These are phyloP conservation scores for Suillus subaureus DNA, from an alignment of 768 basidiomycete genomes.

Conservation along the genomic window DNA sequence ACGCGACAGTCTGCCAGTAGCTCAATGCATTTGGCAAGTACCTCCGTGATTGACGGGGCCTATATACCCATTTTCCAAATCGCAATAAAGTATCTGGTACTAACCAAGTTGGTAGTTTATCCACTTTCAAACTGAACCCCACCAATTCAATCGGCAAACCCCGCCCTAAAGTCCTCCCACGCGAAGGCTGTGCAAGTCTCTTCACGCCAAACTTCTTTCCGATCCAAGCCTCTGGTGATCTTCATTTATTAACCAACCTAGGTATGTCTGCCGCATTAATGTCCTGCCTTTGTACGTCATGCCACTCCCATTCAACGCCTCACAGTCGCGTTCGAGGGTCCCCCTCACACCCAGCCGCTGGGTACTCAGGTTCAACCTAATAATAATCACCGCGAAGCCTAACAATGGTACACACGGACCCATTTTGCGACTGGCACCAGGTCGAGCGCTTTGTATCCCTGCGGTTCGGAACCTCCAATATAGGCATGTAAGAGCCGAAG, in stretches of 20 bases:
- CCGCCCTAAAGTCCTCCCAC: constrained; percentile 28
- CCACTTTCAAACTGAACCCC: constrained; percentile 20
- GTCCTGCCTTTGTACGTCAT: constrained; percentile 6
- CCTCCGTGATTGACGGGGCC: constrained; percentile 19
- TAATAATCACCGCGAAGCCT: constrained; percentile 11
- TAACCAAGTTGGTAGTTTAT: constrained; percentile 23
- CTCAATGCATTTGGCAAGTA: constrained; percentile 3
- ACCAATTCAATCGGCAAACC: constrained; percentile 32
- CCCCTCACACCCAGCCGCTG: neutral
- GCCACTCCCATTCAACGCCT: neutral
- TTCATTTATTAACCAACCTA: constrained; percentile 30
- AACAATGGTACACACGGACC: constrained; percentile 10
- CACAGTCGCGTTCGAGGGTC: constrained; percentile 11
- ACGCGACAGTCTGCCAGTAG: neutral
- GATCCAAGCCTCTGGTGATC: constrained; percentile 11
- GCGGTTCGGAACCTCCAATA: constrained; percentile 13
- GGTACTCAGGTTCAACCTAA: constrained; percentile 6
- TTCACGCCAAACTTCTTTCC: constrained; percentile 23
- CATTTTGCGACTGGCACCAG: constrained; percentile 11
- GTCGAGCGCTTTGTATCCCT: constrained; percentile 3
- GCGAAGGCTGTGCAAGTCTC: constrained; percentile 29
- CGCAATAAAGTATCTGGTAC: constrained; percentile 13
- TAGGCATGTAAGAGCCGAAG: constrained; percentile 17
- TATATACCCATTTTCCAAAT: constrained; percentile 9
- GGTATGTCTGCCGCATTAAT: constrained; percentile 42